These are phyloP conservation scores for Ricinus communis DNA, from an alignment of 345 rosid genomes.

Conservation along the genomic window DNA sequence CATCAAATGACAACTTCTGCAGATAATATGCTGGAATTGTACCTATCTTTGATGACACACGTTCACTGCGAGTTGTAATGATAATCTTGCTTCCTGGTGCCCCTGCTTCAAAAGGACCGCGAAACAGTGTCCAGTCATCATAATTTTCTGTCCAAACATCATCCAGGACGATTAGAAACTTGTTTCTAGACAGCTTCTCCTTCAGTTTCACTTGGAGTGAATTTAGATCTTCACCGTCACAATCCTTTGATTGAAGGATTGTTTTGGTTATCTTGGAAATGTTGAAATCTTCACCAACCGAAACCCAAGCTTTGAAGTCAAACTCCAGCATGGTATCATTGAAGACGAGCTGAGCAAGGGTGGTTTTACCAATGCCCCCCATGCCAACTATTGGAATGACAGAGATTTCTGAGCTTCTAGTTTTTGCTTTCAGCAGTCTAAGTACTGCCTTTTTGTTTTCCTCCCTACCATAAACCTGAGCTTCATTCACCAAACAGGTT, in stretches of 20 bases:
- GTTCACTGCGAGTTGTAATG: neutral
- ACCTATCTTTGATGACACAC: neutral
- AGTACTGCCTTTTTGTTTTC: neutral
- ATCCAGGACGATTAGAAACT: neutral
- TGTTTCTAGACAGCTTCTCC: neutral
- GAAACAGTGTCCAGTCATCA: neutral
- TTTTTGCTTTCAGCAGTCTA: neutral
- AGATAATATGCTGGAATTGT: neutral
- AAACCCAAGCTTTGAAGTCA: constrained; percentile 22
- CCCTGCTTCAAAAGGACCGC: neutral
- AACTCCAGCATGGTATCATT: neutral
- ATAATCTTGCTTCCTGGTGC: neutral
- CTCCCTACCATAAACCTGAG: neutral
- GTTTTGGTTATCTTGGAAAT: neutral
- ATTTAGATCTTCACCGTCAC: neutral
- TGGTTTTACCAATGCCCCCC: constrained; percentile 11
- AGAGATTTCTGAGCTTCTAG: neutral
- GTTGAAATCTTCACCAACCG: constrained; percentile 2
- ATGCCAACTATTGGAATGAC: constrained; percentile 10
- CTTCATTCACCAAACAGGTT: constrained; percentile 5
- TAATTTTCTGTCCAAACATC: neutral
- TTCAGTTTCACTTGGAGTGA: neutral
- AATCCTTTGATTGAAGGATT: neutral
- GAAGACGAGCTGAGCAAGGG: constrained; percentile 1
- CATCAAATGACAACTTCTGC: neutral